Base-by-base conservation (phyloP, 1,284 basidiomycete species). In the Sanguinoderma infundibulare region DNA sequence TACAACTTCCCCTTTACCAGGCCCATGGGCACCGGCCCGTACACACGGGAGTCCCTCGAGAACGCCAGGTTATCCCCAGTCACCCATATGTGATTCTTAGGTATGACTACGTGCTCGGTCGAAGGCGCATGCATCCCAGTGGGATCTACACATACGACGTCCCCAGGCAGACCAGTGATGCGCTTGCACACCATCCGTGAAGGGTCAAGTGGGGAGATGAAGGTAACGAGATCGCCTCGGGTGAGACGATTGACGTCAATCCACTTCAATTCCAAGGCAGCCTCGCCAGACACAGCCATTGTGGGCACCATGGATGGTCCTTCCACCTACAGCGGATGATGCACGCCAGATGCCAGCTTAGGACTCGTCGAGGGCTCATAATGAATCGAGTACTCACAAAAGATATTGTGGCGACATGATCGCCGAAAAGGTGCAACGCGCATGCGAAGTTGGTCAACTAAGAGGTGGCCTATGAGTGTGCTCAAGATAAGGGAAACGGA, bases 251-350 rank as follows among this genome's bases (percentile, higher is more conserved):
- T 68, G 1, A 87, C 87, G 59, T 81, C 75, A 5, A 87, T 84
- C 53, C 90, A 67, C 39, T 83, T 81, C 65, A 87, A 82, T 73
- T 92, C 89, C 26, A 93, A 68, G 30, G 87, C 82, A 17, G 83
- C 64, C 72, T 93, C 91, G 22, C 85, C 87, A 2, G 73, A 69
- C 20, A 79, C 74, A 35, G 83, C 84, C 55, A 96, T 80, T 0
- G 94, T 96, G 3, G 94, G 93, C 28, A 95, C 81, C 94, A 96
- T 96, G 52, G 94, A 95, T n/a, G 90, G 88, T 2, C 95, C 95
- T 38, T 65, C 65, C 20, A 75, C 75, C 80, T 81, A 50, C 34
- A 39, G n/a, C n/a, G 12, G 32, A 32, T 20, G 26, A 35, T 35
- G n/a, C 44, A 38, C n/a, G n/a, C n/a, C n/a, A n/a, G n/a, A n/a